phyloP scores from a whole-genome alignment of 2,329 filamentous ascomycete species.

The Nemania abortiva region DNA sequence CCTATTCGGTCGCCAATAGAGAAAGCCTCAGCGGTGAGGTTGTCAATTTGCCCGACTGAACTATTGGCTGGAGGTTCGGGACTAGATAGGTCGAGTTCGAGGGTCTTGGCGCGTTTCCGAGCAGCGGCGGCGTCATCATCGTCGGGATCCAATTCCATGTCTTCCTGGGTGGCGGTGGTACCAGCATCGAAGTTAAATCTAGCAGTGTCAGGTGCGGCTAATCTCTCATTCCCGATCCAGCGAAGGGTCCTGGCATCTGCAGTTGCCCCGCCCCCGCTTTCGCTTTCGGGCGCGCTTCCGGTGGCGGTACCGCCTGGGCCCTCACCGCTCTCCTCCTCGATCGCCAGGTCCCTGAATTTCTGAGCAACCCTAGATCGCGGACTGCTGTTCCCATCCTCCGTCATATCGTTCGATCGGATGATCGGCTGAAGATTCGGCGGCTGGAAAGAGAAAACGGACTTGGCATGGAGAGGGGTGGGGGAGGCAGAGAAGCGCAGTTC shows the following conservation, averaged over 20 bases:
- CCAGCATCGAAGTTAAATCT: conserved; percentile 50
- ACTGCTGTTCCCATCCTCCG: conserved; percentile 63
- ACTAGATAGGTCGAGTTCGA: conserved; percentile 44
- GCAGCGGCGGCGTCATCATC: conserved; percentile 47
- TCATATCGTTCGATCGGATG: conserved; percentile 23
- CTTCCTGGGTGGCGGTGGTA: conserved; percentile 31
- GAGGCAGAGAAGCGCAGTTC: conserved; percentile 49
- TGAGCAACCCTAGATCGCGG: conserved; percentile 66
- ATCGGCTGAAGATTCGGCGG: conserved; percentile 43
- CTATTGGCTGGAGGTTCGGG: conserved; percentile 16
- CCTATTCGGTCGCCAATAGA: conserved; percentile 38
- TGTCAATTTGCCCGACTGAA: conserved; percentile 32
- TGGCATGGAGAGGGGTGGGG: conserved; percentile 45
- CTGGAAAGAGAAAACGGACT: conserved; percentile 61
- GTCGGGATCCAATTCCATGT: conserved; percentile 47
- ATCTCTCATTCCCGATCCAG: conserved; percentile 24
- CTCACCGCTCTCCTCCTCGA: conserved; percentile 49
- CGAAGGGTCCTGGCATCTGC: conserved; percentile 35
- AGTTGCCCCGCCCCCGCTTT: conserved; percentile 60
- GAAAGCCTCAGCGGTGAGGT: conserved; percentile 26
- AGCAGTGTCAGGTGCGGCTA: conserved; percentile 37
- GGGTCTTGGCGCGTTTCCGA: conserved; percentile 56
- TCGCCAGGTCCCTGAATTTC: conserved; percentile 64
- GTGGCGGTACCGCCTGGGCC: conserved; percentile 13
- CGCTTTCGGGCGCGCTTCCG: conserved; percentile 44